Percentiles rank a stretch among this genome's conserved stretches.
Conservation (phyloP, 805 yeast genomes). For the Pichia membranifaciens region DNA sequence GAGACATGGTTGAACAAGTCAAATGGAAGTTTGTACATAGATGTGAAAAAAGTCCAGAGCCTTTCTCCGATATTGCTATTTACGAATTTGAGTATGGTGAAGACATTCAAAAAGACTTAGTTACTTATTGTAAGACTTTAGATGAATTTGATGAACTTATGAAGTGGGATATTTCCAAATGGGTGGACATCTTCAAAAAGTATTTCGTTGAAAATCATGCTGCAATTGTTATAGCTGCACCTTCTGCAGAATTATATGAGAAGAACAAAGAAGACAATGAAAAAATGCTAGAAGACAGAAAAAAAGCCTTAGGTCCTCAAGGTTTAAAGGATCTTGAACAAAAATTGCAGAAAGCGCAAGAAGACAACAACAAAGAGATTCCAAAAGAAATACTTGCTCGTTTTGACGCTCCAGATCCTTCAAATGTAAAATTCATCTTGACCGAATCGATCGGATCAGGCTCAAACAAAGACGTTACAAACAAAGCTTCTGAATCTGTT, state of each 20-base stretch:
- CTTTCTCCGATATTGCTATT: conserved; percentile 61
- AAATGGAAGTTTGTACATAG: conserved; percentile 55
- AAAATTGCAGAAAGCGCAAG: conserved; percentile 56
- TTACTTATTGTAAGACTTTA: conserved; percentile 48
- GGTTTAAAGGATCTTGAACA: conserved; percentile 52
- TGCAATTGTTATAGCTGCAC: conserved; percentile 64
- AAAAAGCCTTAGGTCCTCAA: conserved; percentile 45
- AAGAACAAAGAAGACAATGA: conserved; percentile 45
- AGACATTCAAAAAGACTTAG: conserved; percentile 51
- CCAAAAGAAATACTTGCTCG: conserved; percentile 58
- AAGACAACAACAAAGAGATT: conserved; percentile 65
- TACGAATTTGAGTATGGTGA: conserved; percentile 78
- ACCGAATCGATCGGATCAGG: conserved; percentile 64
- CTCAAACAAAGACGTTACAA: conserved; percentile 31
- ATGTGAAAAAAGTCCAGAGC: conserved; percentile 58
- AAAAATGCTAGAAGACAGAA: conserved; percentile 43
- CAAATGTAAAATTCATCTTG: conserved; percentile 63
- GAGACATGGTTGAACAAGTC: conserved; percentile 60
- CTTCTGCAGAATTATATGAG: conserved; percentile 58
- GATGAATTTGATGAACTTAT: conserved; percentile 53
- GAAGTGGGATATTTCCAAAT: conserved; percentile 58
- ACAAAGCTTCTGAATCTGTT: conserved; percentile 20
- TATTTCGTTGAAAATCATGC: conserved; percentile 57
- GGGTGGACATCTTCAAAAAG: conserved; percentile 53
- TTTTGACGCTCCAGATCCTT: conserved; percentile 71